Percentiles rank a stretch among this genome's conserved stretches.
Evolutionary conservation across 2,329 filamentous ascomycete genomes (phyloP).

Genomic region (Aspergillus costaricaensis): DNA sequence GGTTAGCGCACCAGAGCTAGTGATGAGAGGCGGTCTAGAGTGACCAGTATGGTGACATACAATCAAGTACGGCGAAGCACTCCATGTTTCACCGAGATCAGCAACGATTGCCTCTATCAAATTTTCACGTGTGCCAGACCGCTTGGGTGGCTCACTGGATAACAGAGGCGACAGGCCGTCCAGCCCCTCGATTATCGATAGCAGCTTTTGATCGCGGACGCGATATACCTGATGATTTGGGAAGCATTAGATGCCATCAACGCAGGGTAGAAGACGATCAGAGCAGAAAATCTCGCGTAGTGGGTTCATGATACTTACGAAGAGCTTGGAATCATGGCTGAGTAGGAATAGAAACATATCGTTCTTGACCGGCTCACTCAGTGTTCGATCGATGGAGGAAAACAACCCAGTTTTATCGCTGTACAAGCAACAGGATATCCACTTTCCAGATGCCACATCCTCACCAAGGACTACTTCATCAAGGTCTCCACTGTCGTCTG

Average conservation of each 20-base stretch:
- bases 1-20: constrained; percentile 13
- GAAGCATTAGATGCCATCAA: constrained; percentile 5
- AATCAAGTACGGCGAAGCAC: constrained; percentile 75
- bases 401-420: constrained; percentile 64
- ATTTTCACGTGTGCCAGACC: constrained; percentile 70
- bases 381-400: constrained; percentile 32
- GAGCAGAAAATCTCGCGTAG: neutral
- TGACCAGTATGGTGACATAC: constrained; percentile 52
- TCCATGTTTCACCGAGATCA: constrained; percentile 75
- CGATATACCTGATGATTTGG: constrained; percentile 65
- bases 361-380: constrained; percentile 34
- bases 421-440: constrained; percentile 83
- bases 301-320: constrained; percentile 58
- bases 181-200: constrained; percentile 75
- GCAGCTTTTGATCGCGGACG: constrained; percentile 70
- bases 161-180: constrained; percentile 76
- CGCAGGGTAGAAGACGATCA: neutral
- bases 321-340: constrained; percentile 70
- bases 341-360: constrained; percentile 75
- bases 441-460: constrained; percentile 64
- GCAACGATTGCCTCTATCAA: constrained; percentile 80
- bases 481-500: constrained; percentile 78
- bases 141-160: constrained; percentile 69
- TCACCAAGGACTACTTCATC: constrained; percentile 74
- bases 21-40: neutral